Base-by-base conservation (phyloP, 192 early-diverging fungal genomes). In the Tieghemiomyces parasiticus region DNA sequence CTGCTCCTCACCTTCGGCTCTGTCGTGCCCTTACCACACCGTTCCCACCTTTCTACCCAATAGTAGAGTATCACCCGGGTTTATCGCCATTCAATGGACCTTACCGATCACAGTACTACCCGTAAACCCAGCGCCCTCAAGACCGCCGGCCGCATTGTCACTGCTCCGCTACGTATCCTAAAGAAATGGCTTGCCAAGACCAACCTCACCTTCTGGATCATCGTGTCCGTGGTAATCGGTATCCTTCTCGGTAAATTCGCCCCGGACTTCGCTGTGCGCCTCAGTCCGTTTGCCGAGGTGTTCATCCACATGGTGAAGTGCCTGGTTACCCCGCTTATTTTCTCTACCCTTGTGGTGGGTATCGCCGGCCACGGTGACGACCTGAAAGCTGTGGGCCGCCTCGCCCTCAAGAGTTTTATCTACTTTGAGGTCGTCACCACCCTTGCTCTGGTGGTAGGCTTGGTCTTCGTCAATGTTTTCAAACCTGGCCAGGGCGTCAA, bases 341-440 rank as follows among this genome's bases (percentile, higher is more conserved):
- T 87, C 64, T 80, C 82, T 2, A 82, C 81, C 19, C 67, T 87
- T 2, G 78, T 86, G 29, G 81, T 80, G 46, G 85, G 81, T 51
- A 86, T 86, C 65, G 81, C 82, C n/a, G 78, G 81, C n/a, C 84
- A 88, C 55, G 74, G 72, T 28, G 78, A 82, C 62, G 80, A 86
- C 61, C 66, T 84, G 26, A 62, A 58, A 22, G 62, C 68, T 49
- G 67, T 88, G 34, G 84, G 82, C 35, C 69, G 74, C 2, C 63
- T 88, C 10, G 85, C 78, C 22, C 16, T 86, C 62, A 87, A 87
- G 69, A 70, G 81, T 0, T 76, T 88, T 38, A 63, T 77, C 38
- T 87, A 88, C 67, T 88, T 86, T 68, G 75, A 81, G 49, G 59
- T 79, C 0, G 66, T 77, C 62, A 78, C 83, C 19, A 82, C 77